phyloP scores from a whole-genome alignment of 495 filamentous ascomycete genomes.

The Neurospora sp. region DNA sequence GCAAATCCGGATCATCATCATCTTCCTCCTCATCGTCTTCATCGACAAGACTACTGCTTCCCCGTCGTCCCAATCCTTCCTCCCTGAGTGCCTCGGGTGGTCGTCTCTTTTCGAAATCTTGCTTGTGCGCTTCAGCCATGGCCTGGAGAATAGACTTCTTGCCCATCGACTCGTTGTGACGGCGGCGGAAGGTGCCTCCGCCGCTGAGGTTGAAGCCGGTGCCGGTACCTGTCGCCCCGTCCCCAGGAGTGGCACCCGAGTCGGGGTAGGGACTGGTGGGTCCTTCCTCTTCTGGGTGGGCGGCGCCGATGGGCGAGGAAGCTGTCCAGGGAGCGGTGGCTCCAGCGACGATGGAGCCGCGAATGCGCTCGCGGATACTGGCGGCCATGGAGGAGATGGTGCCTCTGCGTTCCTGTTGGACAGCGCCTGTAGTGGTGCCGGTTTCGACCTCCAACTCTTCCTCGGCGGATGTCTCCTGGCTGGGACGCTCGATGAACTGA shows the following conservation, averaged over 20 bases:
- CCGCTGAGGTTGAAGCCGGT: neutral
- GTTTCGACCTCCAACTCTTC: neutral
- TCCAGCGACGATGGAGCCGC: neutral
- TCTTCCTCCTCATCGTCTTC: conserved; percentile 6
- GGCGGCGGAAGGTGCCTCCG: conserved; percentile 26
- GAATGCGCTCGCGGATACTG: neutral
- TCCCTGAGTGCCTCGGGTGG: conserved; percentile 25
- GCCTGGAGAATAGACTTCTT: conserved; percentile 46
- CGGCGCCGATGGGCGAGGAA: neutral
- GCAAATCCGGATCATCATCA: conserved; percentile 1
- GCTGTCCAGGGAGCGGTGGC: neutral
- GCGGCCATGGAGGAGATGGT: neutral
- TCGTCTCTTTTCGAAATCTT: conserved; percentile 75
- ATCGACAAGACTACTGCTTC: conserved; percentile 1
- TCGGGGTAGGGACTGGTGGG: neutral
- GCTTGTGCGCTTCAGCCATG: conserved; percentile 65
- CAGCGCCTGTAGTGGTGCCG: neutral
- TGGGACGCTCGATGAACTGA: conserved; percentile 19
- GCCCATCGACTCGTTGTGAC: conserved; percentile 17
- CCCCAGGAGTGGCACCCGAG: neutral
- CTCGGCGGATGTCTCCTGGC: conserved; percentile 6
- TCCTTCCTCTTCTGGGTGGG: neutral
- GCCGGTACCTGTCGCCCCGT: neutral
- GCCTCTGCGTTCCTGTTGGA: neutral
- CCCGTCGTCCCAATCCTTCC: neutral